A percentile compares a stretch with the other conserved stretches of the same genome.
phyloP scores from a whole-genome alignment of 2,329 filamentous ascomycete species.

The Diaporthe sp. region DNA sequence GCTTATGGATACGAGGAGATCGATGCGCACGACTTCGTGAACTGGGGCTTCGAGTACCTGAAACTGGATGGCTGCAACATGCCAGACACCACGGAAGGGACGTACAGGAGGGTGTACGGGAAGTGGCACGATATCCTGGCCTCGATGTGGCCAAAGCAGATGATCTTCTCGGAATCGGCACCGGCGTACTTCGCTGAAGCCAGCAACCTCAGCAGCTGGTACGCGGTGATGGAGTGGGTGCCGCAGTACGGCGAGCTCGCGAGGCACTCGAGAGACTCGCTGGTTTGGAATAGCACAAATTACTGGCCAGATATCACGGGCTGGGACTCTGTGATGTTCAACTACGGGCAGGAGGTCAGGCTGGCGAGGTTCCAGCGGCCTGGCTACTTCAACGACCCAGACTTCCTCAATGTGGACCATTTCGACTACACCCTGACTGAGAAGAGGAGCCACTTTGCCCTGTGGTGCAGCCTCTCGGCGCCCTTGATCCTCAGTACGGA shows the following conservation, averaged over 20 bases:
- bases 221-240: slow-evolving; percentile 60
- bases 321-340: slow-evolving; percentile 63
- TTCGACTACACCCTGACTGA: slow-evolving; percentile 51
- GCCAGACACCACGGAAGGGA: slow-evolving; percentile 42
- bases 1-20: slow-evolving; percentile 56
- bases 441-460: slow-evolving; percentile 53
- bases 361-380: slow-evolving; percentile 55
- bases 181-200: slow-evolving; percentile 58
- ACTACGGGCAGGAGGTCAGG: slow-evolving; percentile 60
- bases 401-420: slow-evolving; percentile 54
- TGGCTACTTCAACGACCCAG: slow-evolving; percentile 55
- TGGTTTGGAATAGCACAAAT: slow-evolving; percentile 52
- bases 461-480: slow-evolving; percentile 53
- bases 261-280: slow-evolving; percentile 55
- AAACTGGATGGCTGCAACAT: slow-evolving; percentile 59
- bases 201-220: slow-evolving; percentile 58
- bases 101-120: slow-evolving; percentile 52
- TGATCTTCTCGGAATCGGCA: slow-evolving; percentile 61
- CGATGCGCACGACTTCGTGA: slow-evolving; percentile 56
- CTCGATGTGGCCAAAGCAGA: slow-evolving; percentile 49
- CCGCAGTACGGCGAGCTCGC: slow-evolving; percentile 57
- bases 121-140: slow-evolving; percentile 58
- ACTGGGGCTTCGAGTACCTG: slow-evolving; percentile 56
- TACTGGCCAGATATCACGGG: slow-evolving; percentile 56
- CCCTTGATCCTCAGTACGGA: slow-evolving; percentile 55